Conservation (phyloP, 2,329 filamentous ascomycete species). For the Aspergillus hiratsukae region DNA sequence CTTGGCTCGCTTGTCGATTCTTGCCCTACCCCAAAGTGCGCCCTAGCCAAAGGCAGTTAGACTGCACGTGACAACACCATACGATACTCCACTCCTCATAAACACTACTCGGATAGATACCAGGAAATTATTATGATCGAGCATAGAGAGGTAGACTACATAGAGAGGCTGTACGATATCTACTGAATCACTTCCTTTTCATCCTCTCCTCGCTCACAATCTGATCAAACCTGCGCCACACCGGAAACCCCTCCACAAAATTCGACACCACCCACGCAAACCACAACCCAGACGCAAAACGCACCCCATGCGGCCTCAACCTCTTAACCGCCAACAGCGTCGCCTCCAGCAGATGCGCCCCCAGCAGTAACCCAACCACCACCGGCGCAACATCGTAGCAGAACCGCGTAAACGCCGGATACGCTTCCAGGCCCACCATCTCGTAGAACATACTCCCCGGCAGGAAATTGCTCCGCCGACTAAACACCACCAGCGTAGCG, state of each 20-base stretch:
- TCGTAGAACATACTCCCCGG: constrained; percentile 50
- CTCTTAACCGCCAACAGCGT: constrained; percentile 42
- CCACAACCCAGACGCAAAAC: constrained; percentile 46
- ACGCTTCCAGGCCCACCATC: constrained; percentile 44
- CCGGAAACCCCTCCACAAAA: constrained; percentile 51
- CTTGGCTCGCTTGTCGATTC: constrained; percentile 37
- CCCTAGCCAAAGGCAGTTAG: constrained; percentile 24
- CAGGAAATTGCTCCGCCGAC: constrained; percentile 49
- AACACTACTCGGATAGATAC: no score
- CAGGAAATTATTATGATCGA: no score
- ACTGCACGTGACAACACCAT: constrained; percentile 21
- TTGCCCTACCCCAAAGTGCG: constrained; percentile 36
- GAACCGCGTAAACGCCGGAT: constrained; percentile 56
- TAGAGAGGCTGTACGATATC: no score
- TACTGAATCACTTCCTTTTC: constrained; percentile 27
- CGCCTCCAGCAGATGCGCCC: constrained; percentile 64
- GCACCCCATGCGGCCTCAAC: constrained; percentile 51
- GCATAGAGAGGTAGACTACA: constrained; percentile 8
- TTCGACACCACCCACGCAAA: constrained; percentile 51
- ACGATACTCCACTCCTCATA: no score
- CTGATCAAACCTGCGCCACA: constrained; percentile 44
- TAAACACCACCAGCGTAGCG: constrained; percentile 52
- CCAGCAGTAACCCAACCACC: constrained; percentile 57
- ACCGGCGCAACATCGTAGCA: constrained; percentile 57
- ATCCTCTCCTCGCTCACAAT: constrained; percentile 39